These are phyloP conservation scores for Curvularia eragrostidis DNA, from an alignment of 2,329 filamentous ascomycete species.

Conservation along the genomic window DNA sequence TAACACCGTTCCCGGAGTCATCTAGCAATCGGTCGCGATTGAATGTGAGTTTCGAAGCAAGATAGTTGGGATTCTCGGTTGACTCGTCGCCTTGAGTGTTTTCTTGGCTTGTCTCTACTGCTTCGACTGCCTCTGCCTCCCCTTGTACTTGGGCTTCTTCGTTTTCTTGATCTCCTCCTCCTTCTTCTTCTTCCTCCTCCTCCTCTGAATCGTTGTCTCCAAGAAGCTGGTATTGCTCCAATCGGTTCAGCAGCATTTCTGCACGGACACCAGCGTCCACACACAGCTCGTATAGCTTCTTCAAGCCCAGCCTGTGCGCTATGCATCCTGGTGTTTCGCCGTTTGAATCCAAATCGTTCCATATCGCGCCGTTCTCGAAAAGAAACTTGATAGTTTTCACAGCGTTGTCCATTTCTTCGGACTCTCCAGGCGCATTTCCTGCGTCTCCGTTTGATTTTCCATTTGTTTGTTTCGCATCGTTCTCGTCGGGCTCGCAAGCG, in stretches of 20 bases:
- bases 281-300: conserved; percentile 77
- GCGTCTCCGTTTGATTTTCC: conserved; percentile 36
- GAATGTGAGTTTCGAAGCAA: conserved; percentile 57
- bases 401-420: conserved; percentile 59
- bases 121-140: conserved; percentile 33
- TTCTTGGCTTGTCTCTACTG: conserved; percentile 37
- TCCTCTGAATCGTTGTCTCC: conserved; percentile 62
- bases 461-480: conserved; percentile 40
- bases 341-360: conserved; percentile 90
- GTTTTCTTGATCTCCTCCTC: conserved; percentile 49
- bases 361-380: conserved; percentile 88
- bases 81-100: conserved; percentile 38
- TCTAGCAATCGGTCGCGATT: conserved; percentile 56
- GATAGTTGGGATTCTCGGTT: conserved; percentile 57
- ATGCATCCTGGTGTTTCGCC: conserved; percentile 92
- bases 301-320: conserved; percentile 71
- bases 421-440: conserved; percentile 37
- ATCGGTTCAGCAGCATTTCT: conserved; percentile 80
- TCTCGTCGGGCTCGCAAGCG: conserved; percentile 53
- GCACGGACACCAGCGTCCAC: conserved; percentile 90
- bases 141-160: conserved; percentile 40
- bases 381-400: conserved; percentile 75
- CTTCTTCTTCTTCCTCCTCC: conserved; percentile 49
- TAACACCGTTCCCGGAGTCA: conserved; percentile 58
- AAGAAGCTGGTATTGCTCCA: conserved; percentile 82